Conservation (phyloP, 257 asterid genomes). For the Solanum virginianum region DNA sequence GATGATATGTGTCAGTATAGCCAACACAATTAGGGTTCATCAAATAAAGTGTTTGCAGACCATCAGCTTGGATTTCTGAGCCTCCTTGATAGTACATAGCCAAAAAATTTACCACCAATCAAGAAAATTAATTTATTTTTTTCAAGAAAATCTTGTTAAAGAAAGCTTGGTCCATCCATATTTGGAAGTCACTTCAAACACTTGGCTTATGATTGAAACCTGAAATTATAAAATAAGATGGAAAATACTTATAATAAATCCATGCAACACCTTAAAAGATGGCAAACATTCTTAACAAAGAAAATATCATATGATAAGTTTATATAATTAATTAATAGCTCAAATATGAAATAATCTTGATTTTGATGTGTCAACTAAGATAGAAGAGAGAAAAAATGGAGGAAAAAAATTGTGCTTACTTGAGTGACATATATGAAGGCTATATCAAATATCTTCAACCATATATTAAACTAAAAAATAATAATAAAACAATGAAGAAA, state of each 20-base stretch:
- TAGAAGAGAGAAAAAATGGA: background rate
- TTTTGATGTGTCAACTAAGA: background rate
- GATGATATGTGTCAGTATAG: slow-evolving; percentile 18
- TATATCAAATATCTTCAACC: slow-evolving; percentile 1
- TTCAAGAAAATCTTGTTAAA: background rate
- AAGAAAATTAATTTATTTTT: background rate
- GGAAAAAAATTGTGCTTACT: background rate
- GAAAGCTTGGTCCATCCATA: background rate
- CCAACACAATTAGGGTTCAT: slow-evolving; percentile 59
- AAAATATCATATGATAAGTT: background rate
- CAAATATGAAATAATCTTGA: background rate
- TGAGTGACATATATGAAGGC: background rate
- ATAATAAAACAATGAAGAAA: background rate
- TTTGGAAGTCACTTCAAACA: background rate
- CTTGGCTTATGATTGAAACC: slow-evolving; percentile 7
- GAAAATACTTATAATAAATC: slow-evolving; percentile 5
- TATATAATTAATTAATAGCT: background rate
- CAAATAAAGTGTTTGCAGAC: slow-evolving; percentile 55
- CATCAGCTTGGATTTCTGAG: slow-evolving; percentile 56
- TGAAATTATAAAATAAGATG: slow-evolving; percentile 8
- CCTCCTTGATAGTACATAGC: slow-evolving; percentile 57
- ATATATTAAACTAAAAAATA: background rate
- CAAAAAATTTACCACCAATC: background rate
- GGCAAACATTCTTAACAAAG: background rate
- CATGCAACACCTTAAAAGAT: slow-evolving; percentile 23